phyloP scores from a whole-genome alignment of 108 stramenopile species.

The Pseudonitzschia multistriata region DNA sequence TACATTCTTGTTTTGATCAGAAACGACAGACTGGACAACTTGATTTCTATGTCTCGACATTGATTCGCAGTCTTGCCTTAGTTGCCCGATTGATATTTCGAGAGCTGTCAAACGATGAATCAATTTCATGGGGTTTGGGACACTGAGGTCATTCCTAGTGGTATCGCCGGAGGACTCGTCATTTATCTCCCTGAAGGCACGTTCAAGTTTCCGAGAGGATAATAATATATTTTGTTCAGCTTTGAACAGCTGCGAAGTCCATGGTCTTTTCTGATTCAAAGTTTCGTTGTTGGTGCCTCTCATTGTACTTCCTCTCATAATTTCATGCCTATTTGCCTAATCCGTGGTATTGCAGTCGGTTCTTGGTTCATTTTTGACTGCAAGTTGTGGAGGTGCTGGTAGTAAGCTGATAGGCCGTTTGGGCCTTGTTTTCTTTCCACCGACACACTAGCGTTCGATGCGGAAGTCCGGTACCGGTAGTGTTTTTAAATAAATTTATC shows the following conservation, averaged over 20 bases:
- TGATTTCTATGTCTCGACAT: constrained; percentile 22
- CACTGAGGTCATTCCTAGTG: too few relatives aligned
- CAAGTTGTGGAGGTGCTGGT: too few relatives aligned
- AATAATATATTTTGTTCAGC: constrained; percentile 21
- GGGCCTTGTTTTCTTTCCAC: too few relatives aligned
- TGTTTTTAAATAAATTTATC: too few relatives aligned
- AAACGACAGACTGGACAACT: constrained; percentile 18
- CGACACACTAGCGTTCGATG: too few relatives aligned
- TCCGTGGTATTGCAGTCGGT: too few relatives aligned
- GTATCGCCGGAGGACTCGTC: background rate
- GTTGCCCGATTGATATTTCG: constrained; percentile 22
- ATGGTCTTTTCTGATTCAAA: background rate
- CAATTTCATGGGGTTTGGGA: constrained; percentile 31
- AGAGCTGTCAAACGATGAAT: constrained; percentile 30
- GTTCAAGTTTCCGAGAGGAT: constrained; percentile 19
- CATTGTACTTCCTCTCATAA: too few relatives aligned
- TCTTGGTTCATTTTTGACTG: too few relatives aligned
- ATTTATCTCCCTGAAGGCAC: constrained; percentile 15
- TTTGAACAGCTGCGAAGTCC: constrained; percentile 3
- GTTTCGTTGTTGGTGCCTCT: too few relatives aligned
- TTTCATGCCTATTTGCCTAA: too few relatives aligned
- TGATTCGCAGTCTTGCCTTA: constrained; percentile 21
- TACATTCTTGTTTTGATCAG: constrained; percentile 15
- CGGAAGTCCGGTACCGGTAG: too few relatives aligned
- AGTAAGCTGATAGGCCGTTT: too few relatives aligned